Conservation (phyloP, 1,284 basidiomycete species). For the Ustilago tritici region DNA sequence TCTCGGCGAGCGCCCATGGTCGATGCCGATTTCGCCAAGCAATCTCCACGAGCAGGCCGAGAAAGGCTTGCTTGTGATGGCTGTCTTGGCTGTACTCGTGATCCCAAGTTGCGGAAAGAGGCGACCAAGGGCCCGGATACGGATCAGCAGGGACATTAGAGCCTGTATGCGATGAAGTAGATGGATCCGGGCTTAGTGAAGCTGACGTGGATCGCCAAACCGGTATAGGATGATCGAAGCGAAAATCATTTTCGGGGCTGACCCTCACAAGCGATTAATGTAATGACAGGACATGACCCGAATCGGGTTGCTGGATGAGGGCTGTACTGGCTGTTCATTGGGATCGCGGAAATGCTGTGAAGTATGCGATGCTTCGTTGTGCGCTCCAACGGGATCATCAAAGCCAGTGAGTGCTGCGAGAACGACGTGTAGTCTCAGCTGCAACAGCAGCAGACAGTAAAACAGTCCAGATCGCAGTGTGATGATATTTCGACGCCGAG, state of each 20-base stretch:
- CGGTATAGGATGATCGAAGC: background rate
- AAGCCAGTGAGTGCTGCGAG: background rate
- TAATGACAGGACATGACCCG: background rate
- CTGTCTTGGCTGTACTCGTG: background rate
- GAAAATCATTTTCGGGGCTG: background rate
- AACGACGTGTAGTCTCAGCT: background rate
- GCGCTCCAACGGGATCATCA: background rate
- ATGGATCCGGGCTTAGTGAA: background rate
- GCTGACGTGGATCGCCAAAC: background rate
- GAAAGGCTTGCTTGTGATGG: background rate
- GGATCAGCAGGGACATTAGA: background rate
- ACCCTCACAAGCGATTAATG: background rate
- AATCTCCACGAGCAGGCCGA: background rate
- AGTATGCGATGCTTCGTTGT: background rate
- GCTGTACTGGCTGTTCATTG: background rate
- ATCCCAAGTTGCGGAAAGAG: background rate
- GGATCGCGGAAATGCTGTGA: background rate
- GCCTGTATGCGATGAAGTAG: background rate
- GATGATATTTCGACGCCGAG: background rate
- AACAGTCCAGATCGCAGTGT: background rate
- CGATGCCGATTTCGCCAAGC: background rate
- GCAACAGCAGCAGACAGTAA: background rate
- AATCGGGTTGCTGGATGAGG: background rate
- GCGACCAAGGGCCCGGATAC: background rate
- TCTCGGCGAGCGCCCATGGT: background rate